Percentiles rank a stretch among this genome's conserved stretches.
phyloP scores from a whole-genome alignment of 2,329 filamentous ascomycete species.

The Xylaria sp. region DNA sequence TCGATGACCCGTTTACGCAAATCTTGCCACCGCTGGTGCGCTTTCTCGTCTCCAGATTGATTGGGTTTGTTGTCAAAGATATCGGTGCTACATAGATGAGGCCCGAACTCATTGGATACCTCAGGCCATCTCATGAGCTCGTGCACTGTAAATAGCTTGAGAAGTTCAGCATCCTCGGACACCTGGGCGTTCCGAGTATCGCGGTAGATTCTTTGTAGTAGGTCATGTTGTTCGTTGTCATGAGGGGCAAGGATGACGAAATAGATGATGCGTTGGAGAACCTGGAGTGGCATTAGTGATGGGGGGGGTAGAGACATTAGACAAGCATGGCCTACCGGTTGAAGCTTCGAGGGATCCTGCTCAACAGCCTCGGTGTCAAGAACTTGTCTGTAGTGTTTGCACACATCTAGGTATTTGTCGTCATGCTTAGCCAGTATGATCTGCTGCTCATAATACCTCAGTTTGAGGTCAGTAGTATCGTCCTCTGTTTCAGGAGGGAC shows the following conservation, averaged over 20 bases:
- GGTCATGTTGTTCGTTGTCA: constrained; percentile 98
- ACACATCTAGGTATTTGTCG: constrained; percentile 94
- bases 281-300: constrained; percentile 58
- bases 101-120: constrained; percentile 87
- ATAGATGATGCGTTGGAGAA: constrained; percentile 94
- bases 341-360: constrained; percentile 85
- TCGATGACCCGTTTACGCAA: constrained; percentile 98
- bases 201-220: constrained; percentile 90
- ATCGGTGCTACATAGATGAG: constrained; percentile 87
- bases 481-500: constrained; percentile 81
- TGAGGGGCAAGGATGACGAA: constrained; percentile 96
- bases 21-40: constrained; percentile 88
- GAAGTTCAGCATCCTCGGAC: constrained; percentile 80
- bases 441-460: constrained; percentile 97
- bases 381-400: constrained; percentile 98
- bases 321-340: constrained; percentile 70
- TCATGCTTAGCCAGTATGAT: constrained; percentile 96
- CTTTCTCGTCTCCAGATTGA: constrained; percentile 79
- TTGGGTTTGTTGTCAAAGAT: constrained; percentile 79
- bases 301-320: not conserved
- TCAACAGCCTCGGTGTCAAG: constrained; percentile 96
- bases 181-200: constrained; percentile 85
- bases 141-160: constrained; percentile 93
- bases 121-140: constrained; percentile 99
- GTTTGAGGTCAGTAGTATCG: constrained; percentile 95